phyloP scores from a whole-genome alignment of 768 basidiomycete species.

The Psilocybe cubensis region DNA sequence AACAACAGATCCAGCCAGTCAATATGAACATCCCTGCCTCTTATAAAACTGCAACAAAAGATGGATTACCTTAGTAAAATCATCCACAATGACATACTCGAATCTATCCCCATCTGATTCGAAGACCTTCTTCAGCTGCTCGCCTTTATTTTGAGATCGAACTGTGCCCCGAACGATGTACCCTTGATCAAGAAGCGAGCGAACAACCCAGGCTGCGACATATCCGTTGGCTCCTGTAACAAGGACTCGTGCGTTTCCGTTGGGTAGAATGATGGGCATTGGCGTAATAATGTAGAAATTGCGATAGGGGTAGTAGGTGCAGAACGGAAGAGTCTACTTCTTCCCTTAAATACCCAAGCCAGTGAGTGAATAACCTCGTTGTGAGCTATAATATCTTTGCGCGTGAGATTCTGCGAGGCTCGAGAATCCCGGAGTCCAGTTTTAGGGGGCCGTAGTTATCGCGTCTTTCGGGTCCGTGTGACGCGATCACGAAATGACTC shows the following conservation, averaged over 20 bases:
- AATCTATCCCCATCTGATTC: slow-evolving; percentile 60
- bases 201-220: slow-evolving; percentile 61
- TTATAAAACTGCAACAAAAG: background rate
- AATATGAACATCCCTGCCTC: background rate
- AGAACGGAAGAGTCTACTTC: no score
- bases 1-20: background rate
- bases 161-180: slow-evolving; percentile 71
- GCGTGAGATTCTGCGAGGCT: no score
- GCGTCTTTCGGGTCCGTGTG: no score
- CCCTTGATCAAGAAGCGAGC: slow-evolving; percentile 58
- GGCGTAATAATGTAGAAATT: no score
- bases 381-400: no score
- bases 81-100: slow-evolving; percentile 67
- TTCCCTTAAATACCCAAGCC: no score
- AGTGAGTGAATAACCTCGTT: no score
- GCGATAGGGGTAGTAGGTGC: no score
- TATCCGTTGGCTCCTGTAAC: slow-evolving; percentile 66
- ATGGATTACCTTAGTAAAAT: slow-evolving; percentile 51
- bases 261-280: slow-evolving; percentile 8
- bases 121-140: slow-evolving; percentile 57
- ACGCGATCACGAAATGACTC: no score
- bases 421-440: no score
- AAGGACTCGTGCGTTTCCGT: slow-evolving; percentile 33
- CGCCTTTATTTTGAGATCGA: slow-evolving; percentile 60
- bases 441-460: no score